Evolutionary conservation across 2,329 filamentous ascomycete species (phyloP).

Genomic region (Fusarium decemcellulare): DNA sequence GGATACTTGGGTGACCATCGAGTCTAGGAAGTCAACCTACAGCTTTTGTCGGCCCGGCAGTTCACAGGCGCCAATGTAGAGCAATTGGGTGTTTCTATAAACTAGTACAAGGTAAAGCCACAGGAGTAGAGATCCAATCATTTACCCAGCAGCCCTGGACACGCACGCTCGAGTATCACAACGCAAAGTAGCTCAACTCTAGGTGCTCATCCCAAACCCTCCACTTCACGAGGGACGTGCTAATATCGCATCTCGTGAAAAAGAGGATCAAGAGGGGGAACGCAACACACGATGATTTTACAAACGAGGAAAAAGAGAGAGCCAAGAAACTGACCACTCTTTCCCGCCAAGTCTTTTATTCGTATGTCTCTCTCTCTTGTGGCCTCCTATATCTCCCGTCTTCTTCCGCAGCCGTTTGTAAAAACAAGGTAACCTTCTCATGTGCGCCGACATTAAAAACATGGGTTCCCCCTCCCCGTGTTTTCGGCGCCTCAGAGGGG

Average conservation of each 20-base stretch:
- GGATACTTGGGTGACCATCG: no score
- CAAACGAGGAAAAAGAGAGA: background rate
- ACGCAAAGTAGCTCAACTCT: background rate
- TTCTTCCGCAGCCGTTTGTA: slow-evolving; percentile 29
- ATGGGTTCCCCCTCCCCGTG: slow-evolving; percentile 19
- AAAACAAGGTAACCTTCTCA: slow-evolving; percentile 34
- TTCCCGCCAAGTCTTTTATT: slow-evolving; percentile 26
- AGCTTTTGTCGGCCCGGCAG: background rate
- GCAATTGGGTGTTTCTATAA: slow-evolving; percentile 52
- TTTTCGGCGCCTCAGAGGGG: slow-evolving; percentile 29
- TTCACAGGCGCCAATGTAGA: slow-evolving; percentile 1
- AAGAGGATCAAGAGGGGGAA: slow-evolving; percentile 3
- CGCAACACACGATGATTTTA: slow-evolving; percentile 9
- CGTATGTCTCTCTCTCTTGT: slow-evolving; percentile 23
- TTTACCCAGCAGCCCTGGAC: slow-evolving; percentile 20
- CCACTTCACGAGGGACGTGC: slow-evolving; percentile 13
- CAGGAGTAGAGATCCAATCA: slow-evolving; percentile 35
- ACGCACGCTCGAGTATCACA: background rate
- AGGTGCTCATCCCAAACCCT: background rate
- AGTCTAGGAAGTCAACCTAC: background rate
- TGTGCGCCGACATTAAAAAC: slow-evolving; percentile 41
- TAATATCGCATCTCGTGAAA: slow-evolving; percentile 16
- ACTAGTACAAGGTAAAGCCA: slow-evolving; percentile 52
- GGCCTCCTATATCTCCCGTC: slow-evolving; percentile 6
- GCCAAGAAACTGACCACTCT: slow-evolving; percentile 15